Evolutionary conservation across 2,329 filamentous ascomycete species (phyloP), one percentile per base, ranked within the genome.

Genomic region (Venturia pyrina): DNA sequence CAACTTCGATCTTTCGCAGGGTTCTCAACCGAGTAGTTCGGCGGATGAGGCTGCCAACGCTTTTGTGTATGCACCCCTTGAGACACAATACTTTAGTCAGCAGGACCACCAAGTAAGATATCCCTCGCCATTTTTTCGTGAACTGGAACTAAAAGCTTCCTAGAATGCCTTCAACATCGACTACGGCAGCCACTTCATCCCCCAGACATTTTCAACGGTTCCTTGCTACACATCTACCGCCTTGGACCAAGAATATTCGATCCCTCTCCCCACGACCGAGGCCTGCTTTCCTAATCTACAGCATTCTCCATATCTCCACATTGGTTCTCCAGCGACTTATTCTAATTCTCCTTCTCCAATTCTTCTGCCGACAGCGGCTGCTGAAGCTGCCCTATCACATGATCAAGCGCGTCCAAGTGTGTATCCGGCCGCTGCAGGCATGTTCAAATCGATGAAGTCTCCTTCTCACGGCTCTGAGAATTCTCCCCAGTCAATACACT

Each of bases 291-390:
- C 60, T 44, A 43, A 24, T 19, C 24, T 46, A 19, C 60, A 59
- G 53, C 53, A 59, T n/a, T 62, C 60, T 46, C 60, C 60, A 28
- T 62, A 62, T 62, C 8, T 43, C 17, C 60, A 62, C n/a, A 44
- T 62, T 17, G 40, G 21, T 21, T 62, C 60, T 62, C 60, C 60
- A 44, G 60, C 37, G 3, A 17, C 15, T 62, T 34, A 43, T 62
- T 44, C 60, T 62, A 28, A 62, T 46, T 28, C 37, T 62, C 40
- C 34, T 5, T 62, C 60, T 43, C 60, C 60, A 8, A 37, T 37
- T 59, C 53, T 59, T 59, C 17, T 59, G 32, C 53, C 53, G 15
- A 21, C 53, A n/a, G 37, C 53, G 3, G 19, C 28, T 13, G 19
- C 8, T 8, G 32, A 59, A n/a, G 37, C 53, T 8, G 11, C 8